Percentiles rank a stretch among this genome's conserved stretches.
Conservation (phyloP, 768 basidiomycete species). For the Tephrocybe sp. region DNA sequence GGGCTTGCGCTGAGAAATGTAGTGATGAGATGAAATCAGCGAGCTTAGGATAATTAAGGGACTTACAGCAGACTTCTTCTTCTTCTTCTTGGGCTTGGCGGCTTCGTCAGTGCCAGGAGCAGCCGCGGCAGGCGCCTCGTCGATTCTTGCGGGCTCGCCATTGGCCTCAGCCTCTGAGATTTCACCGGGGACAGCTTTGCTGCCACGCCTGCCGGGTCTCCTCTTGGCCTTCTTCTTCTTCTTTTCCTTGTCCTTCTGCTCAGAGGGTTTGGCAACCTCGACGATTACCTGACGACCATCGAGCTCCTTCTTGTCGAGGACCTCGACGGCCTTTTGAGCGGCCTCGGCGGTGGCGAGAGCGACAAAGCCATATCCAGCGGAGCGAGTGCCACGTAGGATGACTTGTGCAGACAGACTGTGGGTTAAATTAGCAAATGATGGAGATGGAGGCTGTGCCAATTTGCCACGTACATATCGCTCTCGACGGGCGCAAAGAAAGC, state of each 20-base stretch:
- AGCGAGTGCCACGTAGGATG: conserved; percentile 81
- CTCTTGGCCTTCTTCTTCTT: conserved; percentile 79
- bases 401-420: conserved; percentile 79
- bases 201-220: conserved; percentile 82
- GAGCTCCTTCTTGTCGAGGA: conserved; percentile 86
- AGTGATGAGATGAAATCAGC: conserved; percentile 21
- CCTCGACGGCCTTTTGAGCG: conserved; percentile 82
- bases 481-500: conserved; percentile 88
- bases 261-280: conserved; percentile 90
- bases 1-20: conserved; percentile 52
- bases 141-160: conserved; percentile 66
- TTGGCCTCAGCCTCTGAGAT: conserved; percentile 89
- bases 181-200: conserved; percentile 86
- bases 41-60: conserved; percentile 9
- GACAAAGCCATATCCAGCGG: conserved; percentile 94
- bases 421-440: conserved; percentile 22
- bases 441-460: conserved; percentile 44
- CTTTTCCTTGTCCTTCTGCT: conserved; percentile 82
- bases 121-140: conserved; percentile 46
- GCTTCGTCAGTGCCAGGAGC: conserved; percentile 61
- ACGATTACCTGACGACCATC: conserved; percentile 87
- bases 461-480: conserved; percentile 78
- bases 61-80: conserved; percentile 70
- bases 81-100: conserved; percentile 84
- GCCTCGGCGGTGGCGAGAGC: conserved; percentile 79